Base-by-base conservation (phyloP, 352 stramenopile genomes). In the Paralagenidium karlingii region DNA sequence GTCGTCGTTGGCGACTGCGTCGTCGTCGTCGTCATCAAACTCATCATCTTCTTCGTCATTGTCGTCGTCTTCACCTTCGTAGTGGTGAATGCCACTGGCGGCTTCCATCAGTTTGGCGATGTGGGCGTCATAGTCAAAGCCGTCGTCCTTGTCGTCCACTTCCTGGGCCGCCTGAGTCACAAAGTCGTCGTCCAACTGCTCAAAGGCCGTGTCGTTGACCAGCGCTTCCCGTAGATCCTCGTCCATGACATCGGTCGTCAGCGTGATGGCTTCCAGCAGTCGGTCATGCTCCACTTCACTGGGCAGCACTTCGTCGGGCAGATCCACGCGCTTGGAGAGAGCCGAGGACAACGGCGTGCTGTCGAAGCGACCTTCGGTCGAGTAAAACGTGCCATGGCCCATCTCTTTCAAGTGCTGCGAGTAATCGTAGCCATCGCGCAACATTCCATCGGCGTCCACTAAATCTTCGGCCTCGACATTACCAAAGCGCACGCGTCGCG, bases 401-500 rank as follows among this genome's bases (percentile, higher is more conserved):
- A 94, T 94, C 51, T 90, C 84, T 39, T 87, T 91, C 55, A 96
- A 62, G 60, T 96, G 87, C 55, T 94, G 64, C 47, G 71, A 55
- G 60, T 96, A 96, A 51, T 96, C 78, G 60, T 96, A 96, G 40
- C 84, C 84, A 55, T 96, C 87, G 47, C 93, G 77, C 20, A 76
- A 62, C 45, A 96, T 67, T 12, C 87, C 87, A 32, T 94, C 64
- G 44, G 82, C 79, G 39, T 96, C 80, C 36, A 94, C 70, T 24
- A 86, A 40, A 38, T 88, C 78, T 37, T 82, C 63, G 9, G 64
- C 73, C 15, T 75, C 59, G 24, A 84, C 40, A 30, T 55, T 51
- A 31, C 69, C 70, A 41, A 90, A 86, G 20, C 62, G 59, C 29
- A 85, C 74, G 67, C 21, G 65, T 67, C 1, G 65, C 55, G 38